Conservation (phyloP, 2,329 filamentous ascomycete genomes). For the Pestalotiopsis sp. region DNA sequence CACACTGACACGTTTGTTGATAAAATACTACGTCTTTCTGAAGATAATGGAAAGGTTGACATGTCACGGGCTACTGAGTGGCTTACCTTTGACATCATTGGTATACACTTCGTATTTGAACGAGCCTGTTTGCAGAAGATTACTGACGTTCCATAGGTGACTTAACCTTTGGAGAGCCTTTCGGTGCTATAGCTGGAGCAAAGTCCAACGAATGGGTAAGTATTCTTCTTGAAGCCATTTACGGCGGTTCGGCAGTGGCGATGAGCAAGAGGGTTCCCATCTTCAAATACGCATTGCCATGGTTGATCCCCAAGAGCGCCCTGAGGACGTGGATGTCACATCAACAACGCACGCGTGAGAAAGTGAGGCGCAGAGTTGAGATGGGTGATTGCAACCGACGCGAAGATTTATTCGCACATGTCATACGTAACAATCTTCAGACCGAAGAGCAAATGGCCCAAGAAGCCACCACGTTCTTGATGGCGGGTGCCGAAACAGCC, state of each 20-base stretch:
- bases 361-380: slow-evolving; percentile 17
- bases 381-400: slow-evolving; percentile 18
- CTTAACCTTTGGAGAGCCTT: slow-evolving; percentile 23
- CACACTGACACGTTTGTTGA: slow-evolving; percentile 22
- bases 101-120: background rate
- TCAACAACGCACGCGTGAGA: slow-evolving; percentile 17
- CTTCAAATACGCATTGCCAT: slow-evolving; percentile 10
- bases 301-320: background rate
- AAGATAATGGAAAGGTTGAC: slow-evolving; percentile 16
- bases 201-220: slow-evolving; percentile 21
- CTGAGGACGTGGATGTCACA: slow-evolving; percentile 15
- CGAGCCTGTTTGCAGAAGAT: background rate
- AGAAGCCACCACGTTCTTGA: slow-evolving; percentile 19
- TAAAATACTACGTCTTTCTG: slow-evolving; percentile 15
- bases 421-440: slow-evolving; percentile 14
- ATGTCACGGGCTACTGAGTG: slow-evolving; percentile 23
- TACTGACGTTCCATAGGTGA: slow-evolving; percentile 15
- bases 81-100: slow-evolving; percentile 28
- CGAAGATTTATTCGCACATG: slow-evolving; percentile 20
- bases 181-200: slow-evolving; percentile 18
- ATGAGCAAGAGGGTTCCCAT: slow-evolving; percentile 19
- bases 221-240: slow-evolving; percentile 17
- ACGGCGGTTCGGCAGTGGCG: slow-evolving; percentile 13
- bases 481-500: slow-evolving; percentile 22
- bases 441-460: slow-evolving; percentile 15